Evolutionary conservation across 140 eudicot genomes (phyloP).

Genomic region (Cichorium intybus): DNA sequence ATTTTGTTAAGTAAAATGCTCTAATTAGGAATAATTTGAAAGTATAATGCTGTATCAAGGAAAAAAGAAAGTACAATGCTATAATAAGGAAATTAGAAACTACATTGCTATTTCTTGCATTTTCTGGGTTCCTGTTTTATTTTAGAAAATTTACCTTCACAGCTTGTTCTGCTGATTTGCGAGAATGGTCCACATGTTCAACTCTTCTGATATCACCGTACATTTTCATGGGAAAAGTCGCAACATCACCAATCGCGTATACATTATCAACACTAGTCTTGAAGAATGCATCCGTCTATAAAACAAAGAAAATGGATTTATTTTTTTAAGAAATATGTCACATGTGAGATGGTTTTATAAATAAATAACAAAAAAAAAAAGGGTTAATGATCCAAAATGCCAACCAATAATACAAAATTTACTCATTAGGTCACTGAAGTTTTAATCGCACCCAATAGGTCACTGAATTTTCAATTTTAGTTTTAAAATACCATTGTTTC

Average conservation of each 20-base stretch:
- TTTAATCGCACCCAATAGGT: no score
- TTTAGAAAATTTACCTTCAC: conserved; percentile 54
- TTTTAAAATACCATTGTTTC: no score
- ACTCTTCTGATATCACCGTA: conserved; percentile 87
- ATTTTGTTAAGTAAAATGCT: background rate
- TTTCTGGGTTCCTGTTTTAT: no score
- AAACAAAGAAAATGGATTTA: conserved; percentile 11
- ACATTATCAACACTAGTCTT: conserved; percentile 84
- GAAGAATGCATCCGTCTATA: conserved; percentile 91
- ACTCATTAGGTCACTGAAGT: no score
- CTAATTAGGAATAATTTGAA: background rate
- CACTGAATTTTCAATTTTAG: no score
- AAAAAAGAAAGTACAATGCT: no score
- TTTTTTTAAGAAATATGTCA: background rate
- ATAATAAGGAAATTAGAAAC: background rate
- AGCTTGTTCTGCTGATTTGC: conserved; percentile 97
- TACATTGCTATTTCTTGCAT: background rate
- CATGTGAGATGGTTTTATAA: background rate
- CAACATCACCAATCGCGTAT: conserved; percentile 97
- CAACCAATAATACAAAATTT: no score
- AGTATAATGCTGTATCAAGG: background rate
- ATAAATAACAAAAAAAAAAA: no score
- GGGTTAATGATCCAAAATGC: no score
- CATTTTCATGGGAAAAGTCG: conserved; percentile 92
- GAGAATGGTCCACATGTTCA: conserved; percentile 98